Evolutionary conservation across 2,329 filamentous ascomycete genomes (phyloP), one percentile per base, ranked within the genome.

Genomic region (Xylariaceae sp.): DNA sequence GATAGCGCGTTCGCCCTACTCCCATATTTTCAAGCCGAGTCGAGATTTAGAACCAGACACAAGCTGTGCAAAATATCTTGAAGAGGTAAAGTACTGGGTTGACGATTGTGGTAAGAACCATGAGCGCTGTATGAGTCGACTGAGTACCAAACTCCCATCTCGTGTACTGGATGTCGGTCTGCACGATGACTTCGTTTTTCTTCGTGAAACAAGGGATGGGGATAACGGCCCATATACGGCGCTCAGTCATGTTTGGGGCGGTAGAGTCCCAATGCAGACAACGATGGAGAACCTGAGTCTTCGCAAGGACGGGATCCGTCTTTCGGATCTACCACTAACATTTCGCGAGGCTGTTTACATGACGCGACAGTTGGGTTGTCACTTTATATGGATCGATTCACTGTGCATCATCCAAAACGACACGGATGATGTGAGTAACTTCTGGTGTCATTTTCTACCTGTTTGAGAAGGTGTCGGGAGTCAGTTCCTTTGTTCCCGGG

Each of bases 181-280:
- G 12, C 43, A 59, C 2, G 16, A 42, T 6, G 54, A 55, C 22
- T 34, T 28, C n/a, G 36, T 57, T 18, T 60, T 58, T n/a, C 33
- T 61, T n/a, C 43, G 44, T 12, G 54, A 60, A 34, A 40, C 54
- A 9, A 31, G 31, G 1, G 17, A 55, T 18, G 45, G 17, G 39
- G 49, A 59, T 5, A 44, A 5, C 12, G 54, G 53, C 6, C 46
- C 54, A 3, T 60, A 58, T 16, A 41, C 52, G 18, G 55, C 56
- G 2, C 43, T 60, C 5, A 59, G 59, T 38, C 57, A 60, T 39
- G 53, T 52, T 13, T 60, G 59, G 56, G 59, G 57, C 17, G 57
- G 57, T 9, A 14, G 33, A 18, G 59, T 59, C 31, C 51, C 57
- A 14, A 50, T 55, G 1, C 50, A 48, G 36, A 59, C 59, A 6